phyloP scores from a whole-genome alignment of 163 green algal species.

The Chloroidium sp. region DNA sequence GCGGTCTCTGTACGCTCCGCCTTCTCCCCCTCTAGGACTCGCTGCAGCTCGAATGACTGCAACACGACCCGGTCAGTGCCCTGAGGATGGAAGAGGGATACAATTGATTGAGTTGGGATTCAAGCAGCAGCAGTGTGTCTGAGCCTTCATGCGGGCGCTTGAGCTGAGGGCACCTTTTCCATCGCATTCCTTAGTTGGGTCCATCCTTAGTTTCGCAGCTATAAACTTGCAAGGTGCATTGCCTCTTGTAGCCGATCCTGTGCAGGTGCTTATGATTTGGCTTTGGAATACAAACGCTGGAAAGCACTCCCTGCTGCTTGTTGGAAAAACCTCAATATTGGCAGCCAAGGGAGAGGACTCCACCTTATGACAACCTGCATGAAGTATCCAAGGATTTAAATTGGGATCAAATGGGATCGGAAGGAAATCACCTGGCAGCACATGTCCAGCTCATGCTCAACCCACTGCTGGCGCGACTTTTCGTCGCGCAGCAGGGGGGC shows the following conservation, averaged over 20 bases:
- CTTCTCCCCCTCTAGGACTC: conserved; percentile 73
- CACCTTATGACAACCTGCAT: not conserved
- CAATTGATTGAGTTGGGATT: not conserved
- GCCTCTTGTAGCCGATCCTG: not conserved
- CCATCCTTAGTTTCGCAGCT: too few relatives aligned
- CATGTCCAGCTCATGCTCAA: conserved; percentile 71
- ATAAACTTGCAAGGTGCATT: not conserved
- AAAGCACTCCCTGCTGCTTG: not conserved
- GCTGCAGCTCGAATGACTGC: conserved; percentile 28
- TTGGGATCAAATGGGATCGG: not conserved
- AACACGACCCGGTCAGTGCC: not conserved
- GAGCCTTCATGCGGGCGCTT: not conserved
- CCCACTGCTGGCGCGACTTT: conserved; percentile 55
- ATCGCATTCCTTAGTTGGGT: too few relatives aligned
- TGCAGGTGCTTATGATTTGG: not conserved
- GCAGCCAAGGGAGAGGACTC: not conserved
- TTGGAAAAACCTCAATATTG: not conserved
- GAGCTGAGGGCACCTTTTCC: not conserved
- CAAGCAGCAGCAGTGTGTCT: not conserved
- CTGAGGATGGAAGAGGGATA: not conserved
- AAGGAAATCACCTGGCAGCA: conserved; percentile 30
- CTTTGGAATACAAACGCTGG: not conserved
- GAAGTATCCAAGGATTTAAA: not conserved
- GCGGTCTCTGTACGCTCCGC: conserved; percentile 53
- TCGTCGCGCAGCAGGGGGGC: conserved; percentile 68